Evolutionary conservation across 208 protist genomes (phyloP).

Genomic region (Acanthamoeba sp.): DNA sequence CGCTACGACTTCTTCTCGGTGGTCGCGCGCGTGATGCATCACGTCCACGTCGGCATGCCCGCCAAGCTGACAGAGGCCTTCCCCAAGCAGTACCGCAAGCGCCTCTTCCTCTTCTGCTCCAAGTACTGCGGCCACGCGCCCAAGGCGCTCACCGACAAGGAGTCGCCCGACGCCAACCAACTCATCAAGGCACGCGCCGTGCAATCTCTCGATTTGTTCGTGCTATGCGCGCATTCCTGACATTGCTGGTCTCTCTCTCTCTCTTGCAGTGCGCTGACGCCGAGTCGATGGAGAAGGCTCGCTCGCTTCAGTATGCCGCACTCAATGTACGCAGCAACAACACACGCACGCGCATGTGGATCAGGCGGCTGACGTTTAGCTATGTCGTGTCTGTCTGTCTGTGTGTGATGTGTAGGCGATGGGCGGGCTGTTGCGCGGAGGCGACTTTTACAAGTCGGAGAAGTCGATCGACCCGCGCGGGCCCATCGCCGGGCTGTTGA

Average conservation of each 20-base stretch:
- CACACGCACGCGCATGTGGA: not conserved
- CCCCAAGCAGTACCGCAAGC: slow-evolving; percentile 70
- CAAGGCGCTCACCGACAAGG: slow-evolving; percentile 49
- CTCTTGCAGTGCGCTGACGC: not conserved
- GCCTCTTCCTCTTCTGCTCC: slow-evolving; percentile 65
- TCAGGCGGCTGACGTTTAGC: not conserved
- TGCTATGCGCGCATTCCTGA: not conserved
- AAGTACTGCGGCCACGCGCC: slow-evolving; percentile 69
- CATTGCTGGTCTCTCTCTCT: not conserved
- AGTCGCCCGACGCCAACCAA: slow-evolving; percentile 40
- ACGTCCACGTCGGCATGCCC: slow-evolving; percentile 27
- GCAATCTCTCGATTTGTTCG: not conserved
- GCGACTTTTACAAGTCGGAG: slow-evolving; percentile 65
- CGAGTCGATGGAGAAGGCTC: slow-evolving; percentile 50
- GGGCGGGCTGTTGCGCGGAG: not conserved
- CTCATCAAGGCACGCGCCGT: slow-evolving; percentile 12
- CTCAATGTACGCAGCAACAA: slow-evolving; percentile 12
- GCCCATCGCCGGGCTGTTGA: not conserved
- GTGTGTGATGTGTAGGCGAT: not conserved
- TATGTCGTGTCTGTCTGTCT: not conserved
- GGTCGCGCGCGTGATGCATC: not conserved
- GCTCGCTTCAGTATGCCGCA: slow-evolving; percentile 61
- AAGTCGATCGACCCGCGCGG: not conserved
- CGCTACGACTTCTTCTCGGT: slow-evolving; percentile 66
- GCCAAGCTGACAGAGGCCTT: slow-evolving; percentile 52